These are phyloP conservation scores for Pyrenochaeta sp. DNA, from an alignment of 2,329 filamentous ascomycete genomes.

Conservation along the genomic window DNA sequence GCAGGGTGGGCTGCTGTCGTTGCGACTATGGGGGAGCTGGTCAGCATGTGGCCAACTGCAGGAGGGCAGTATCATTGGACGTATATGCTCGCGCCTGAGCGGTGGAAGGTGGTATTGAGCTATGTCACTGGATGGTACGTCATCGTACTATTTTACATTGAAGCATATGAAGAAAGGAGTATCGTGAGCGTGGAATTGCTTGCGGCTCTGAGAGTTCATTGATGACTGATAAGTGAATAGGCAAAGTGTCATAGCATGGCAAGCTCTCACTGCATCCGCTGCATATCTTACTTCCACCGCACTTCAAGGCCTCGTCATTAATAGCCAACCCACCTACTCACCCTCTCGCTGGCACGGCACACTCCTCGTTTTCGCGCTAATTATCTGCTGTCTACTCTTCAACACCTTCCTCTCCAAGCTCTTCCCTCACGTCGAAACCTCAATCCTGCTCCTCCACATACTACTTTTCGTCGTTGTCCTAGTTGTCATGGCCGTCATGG, in stretches of 20 bases:
- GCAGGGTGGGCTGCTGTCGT: slow-evolving; percentile 17
- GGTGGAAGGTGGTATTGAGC: slow-evolving; percentile 14
- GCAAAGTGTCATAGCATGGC: slow-evolving; percentile 46
- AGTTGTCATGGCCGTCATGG: slow-evolving; percentile 54
- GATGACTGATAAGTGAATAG: background rate
- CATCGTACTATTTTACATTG: too few relatives aligned
- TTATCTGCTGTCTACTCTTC: slow-evolving; percentile 45
- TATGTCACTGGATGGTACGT: slow-evolving; percentile 19
- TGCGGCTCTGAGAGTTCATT: too few relatives aligned
- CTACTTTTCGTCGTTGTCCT: slow-evolving; percentile 58
- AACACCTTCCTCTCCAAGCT: slow-evolving; percentile 54
- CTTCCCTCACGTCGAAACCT: slow-evolving; percentile 55
- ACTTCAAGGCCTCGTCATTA: slow-evolving; percentile 33
- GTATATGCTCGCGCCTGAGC: slow-evolving; percentile 14
- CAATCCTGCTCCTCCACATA: slow-evolving; percentile 57
- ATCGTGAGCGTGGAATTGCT: too few relatives aligned
- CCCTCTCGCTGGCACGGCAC: slow-evolving; percentile 58
- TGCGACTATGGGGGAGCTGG: slow-evolving; percentile 25
- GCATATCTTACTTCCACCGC: slow-evolving; percentile 28
- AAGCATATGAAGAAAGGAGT: too few relatives aligned
- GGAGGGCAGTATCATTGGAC: slow-evolving; percentile 27
- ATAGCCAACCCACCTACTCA: slow-evolving; percentile 49
- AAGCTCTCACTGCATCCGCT: slow-evolving; percentile 37
- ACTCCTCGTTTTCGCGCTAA: slow-evolving; percentile 55
- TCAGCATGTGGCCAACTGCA: slow-evolving; percentile 24